phyloP scores from a whole-genome alignment of 495 filamentous ascomycete genomes.

The Aspergillus avenaceus region DNA sequence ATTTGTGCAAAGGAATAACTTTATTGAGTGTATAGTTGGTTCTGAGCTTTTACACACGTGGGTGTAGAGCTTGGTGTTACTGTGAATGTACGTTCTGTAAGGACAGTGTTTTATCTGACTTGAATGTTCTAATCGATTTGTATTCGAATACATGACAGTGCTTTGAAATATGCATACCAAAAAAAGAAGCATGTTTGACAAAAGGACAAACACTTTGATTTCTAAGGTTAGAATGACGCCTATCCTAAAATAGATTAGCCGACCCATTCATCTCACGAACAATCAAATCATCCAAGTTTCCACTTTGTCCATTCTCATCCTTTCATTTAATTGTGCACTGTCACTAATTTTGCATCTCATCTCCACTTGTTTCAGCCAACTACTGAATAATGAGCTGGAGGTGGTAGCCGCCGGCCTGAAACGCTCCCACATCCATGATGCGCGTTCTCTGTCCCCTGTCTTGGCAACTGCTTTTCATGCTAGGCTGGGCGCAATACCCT shows the following conservation, averaged over 20 bases:
- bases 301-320: not conserved
- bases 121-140: too few relatives aligned
- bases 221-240: too few relatives aligned
- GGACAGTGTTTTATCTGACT: too few relatives aligned
- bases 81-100: too few relatives aligned
- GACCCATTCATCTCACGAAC: too few relatives aligned
- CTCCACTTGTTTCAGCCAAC: not conserved
- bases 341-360: not conserved
- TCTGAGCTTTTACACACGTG: too few relatives aligned
- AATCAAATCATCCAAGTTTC: too few relatives aligned
- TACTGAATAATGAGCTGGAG: not conserved
- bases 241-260: too few relatives aligned
- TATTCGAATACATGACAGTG: too few relatives aligned
- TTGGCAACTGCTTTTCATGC: not conserved
- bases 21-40: not conserved
- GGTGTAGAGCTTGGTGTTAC: too few relatives aligned
- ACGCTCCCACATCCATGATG: not conserved
- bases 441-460: not conserved
- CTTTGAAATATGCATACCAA: too few relatives aligned
- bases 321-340: not conserved
- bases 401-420: not conserved
- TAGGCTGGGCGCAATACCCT: not conserved
- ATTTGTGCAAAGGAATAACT: not conserved
- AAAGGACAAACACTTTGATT: not conserved
- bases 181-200: not conserved